Percentiles rank a stretch among this genome's conserved stretches.
These are phyloP conservation scores for Phytophthora cactorum DNA, from an alignment of 352 stramenopile species.

Conservation along the genomic window DNA sequence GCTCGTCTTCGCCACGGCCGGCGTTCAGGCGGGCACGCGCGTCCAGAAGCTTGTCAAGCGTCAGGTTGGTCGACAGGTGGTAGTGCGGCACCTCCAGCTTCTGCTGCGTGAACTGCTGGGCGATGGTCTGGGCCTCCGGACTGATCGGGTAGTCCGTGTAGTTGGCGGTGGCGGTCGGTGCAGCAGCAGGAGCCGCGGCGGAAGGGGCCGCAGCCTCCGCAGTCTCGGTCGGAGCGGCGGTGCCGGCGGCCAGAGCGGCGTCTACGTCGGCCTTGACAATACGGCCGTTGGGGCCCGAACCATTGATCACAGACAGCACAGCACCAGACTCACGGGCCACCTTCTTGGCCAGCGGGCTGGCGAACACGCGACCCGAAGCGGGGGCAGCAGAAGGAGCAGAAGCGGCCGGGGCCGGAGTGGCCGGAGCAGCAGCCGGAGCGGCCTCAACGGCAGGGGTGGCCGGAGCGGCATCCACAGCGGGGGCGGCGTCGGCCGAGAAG, in stretches of 20 bases:
- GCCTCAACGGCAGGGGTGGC: conserved; percentile 28
- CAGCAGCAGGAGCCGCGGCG: conserved; percentile 30
- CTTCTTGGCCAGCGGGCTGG: conserved; percentile 95
- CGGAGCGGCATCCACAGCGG: conserved; percentile 37
- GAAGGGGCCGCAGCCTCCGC: conserved; percentile 26
- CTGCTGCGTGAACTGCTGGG: conserved; percentile 91
- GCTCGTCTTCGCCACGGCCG: conserved; percentile 88
- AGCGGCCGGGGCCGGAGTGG: conserved; percentile 25
- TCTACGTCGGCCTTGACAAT: conserved; percentile 96
- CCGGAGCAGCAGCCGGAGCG: conserved; percentile 27
- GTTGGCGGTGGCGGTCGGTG: conserved; percentile 61
- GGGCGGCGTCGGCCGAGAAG: conserved; percentile 54
- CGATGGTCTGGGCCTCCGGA: conserved; percentile 72
- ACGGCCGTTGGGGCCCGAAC: conserved; percentile 87
- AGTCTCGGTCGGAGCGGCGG: conserved; percentile 28
- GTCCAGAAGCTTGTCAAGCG: conserved; percentile 92
- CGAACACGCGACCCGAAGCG: conserved; percentile 87
- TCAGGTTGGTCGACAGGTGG: conserved; percentile 96
- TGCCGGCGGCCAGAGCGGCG: conserved; percentile 82
- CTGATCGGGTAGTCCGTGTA: conserved; percentile 95
- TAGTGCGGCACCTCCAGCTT: conserved; percentile 97
- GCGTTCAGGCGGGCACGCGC: conserved; percentile 92
- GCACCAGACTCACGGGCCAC: conserved; percentile 83
- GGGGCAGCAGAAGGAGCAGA: conserved; percentile 24
- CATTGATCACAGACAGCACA: conserved; percentile 71